Evolutionary conservation across 495 filamentous ascomycete genomes (phyloP).

Genomic region (Aspergillus taichungensis): DNA sequence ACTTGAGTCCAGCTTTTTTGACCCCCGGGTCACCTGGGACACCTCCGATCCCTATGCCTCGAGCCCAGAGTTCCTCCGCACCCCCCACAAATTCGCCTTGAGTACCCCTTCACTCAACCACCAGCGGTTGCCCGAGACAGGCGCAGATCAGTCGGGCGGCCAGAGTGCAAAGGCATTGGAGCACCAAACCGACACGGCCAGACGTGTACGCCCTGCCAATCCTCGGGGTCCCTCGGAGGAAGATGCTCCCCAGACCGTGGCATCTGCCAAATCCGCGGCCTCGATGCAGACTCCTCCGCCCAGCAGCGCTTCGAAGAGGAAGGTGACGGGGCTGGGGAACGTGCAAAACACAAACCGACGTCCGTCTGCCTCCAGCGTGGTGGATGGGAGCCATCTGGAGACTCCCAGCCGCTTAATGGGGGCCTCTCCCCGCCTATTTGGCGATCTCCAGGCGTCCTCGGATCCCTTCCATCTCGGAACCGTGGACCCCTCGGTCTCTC

Average conservation of each 20-base stretch:
- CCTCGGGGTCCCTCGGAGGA: slow-evolving; percentile 27
- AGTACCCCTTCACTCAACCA: slow-evolving; percentile 21
- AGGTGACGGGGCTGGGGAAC: slow-evolving; percentile 28
- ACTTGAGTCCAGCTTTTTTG: slow-evolving; percentile 44
- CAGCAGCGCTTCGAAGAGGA: slow-evolving; percentile 47
- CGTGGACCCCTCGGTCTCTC: slow-evolving; percentile 60
- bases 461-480: slow-evolving; percentile 63
- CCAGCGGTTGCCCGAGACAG: slow-evolving; percentile 14
- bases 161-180: slow-evolving; percentile 30
- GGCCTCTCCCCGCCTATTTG: slow-evolving; percentile 38
- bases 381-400: slow-evolving; percentile 23
- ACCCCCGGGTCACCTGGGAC: slow-evolving; percentile 44
- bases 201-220: slow-evolving; percentile 29
- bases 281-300: slow-evolving; percentile 62
- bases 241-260: slow-evolving; percentile 28
- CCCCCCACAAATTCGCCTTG: slow-evolving; percentile 36
- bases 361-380: slow-evolving; percentile 14
- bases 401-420: slow-evolving; percentile 38
- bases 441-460: slow-evolving; percentile 50
- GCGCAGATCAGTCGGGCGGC: slow-evolving; percentile 20
- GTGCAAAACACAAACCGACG: slow-evolving; percentile 15
- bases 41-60: slow-evolving; percentile 45
- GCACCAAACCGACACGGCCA: slow-evolving; percentile 36
- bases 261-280: slow-evolving; percentile 40
- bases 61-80: slow-evolving; percentile 45